Evolutionary conservation across 306 rosid genomes (phyloP), one percentile per base, ranked within the genome.

Genomic region (Prunus salicina): DNA sequence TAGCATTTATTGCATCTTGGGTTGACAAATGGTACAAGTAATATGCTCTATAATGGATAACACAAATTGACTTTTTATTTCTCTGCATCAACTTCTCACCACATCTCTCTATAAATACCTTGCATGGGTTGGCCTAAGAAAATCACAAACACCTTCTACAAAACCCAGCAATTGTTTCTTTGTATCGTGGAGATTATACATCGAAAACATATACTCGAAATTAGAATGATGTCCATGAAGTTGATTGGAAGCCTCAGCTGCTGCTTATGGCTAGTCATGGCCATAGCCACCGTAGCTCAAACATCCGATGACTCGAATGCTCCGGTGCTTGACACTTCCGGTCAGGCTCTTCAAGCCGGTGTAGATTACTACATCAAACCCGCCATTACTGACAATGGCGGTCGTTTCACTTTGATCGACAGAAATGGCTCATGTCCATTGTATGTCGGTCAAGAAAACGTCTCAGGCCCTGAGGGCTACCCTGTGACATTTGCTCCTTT

Each of bases 341-440:
- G 89, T 1, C 47, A 66, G 8, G 83, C 96, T 25, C 79, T 91
- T 14, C 56, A 75, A 12, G 57, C 70, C 9, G 88, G 82, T 0
- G 81, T 51, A 20, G 80, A 87, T 0, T 91, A 91, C 85, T 85
- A 82, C 87, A 86, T 91, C 67, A 87, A 76, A 34, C 93, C 91
- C 0, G 91, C 89, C 4, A 86, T 85, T 56, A 87, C 93, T 5
- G 93, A 87, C 16, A 75, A 0, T 20, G 91, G 96, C 2, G 91
- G 91, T 27, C 84, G 71, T 9, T 68, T 87, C 76, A 85, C 96
- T 14, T 76, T 91, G 51, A 47, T 91, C 20, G 0, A 12, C 34
- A 61, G 81, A 22, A 91, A 69, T 14, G 8, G 0, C 2, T 28
- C 83, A 2, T 91, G 93, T 78, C 90, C 93, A 2, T 2, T 72